These are phyloP conservation scores for Mycosarcoma maydis DNA, from an alignment of 1,284 basidiomycete genomes.

Conservation along the genomic window DNA sequence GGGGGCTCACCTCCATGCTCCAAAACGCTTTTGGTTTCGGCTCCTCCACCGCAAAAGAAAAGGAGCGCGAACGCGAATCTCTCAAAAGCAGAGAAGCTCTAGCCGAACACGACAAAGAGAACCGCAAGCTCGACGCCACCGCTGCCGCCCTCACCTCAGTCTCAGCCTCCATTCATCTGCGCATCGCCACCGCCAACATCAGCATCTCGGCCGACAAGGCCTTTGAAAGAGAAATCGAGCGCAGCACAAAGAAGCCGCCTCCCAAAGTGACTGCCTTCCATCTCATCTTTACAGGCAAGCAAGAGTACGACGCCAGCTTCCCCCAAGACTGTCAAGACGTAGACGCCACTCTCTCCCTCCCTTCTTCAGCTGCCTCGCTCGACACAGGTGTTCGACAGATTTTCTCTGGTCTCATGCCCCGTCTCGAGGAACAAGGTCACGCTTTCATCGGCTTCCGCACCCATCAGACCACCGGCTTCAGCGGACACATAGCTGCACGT, in stretches of 20 bases:
- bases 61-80: constrained; percentile 30
- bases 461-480: constrained; percentile 90
- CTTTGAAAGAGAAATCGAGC: constrained; percentile 80
- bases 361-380: constrained; percentile 81
- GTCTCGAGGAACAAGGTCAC: constrained; percentile 61
- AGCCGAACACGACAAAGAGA: constrained; percentile 19
- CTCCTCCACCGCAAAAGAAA: constrained; percentile 48
- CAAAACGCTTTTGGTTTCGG: constrained; percentile 66
- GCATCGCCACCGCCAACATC: constrained; percentile 84
- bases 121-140: constrained; percentile 17
- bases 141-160: constrained; percentile 42
- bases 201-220: constrained; percentile 78
- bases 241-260: constrained; percentile 94
- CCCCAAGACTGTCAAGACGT: constrained; percentile 70
- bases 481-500: constrained; percentile 87
- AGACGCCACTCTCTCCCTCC: constrained; percentile 69
- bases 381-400: constrained; percentile 57
- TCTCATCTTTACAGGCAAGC: constrained; percentile 89
- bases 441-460: constrained; percentile 71
- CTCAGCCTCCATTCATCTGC: constrained; percentile 77
- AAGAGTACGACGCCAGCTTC: constrained; percentile 78
- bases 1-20: constrained; percentile 66
- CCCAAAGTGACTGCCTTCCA: constrained; percentile 81
- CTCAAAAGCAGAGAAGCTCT: constrained; percentile 23
- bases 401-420: constrained; percentile 67